phyloP scores from a whole-genome alignment of 495 filamentous ascomycete genomes.

The Tuber magnatum region DNA sequence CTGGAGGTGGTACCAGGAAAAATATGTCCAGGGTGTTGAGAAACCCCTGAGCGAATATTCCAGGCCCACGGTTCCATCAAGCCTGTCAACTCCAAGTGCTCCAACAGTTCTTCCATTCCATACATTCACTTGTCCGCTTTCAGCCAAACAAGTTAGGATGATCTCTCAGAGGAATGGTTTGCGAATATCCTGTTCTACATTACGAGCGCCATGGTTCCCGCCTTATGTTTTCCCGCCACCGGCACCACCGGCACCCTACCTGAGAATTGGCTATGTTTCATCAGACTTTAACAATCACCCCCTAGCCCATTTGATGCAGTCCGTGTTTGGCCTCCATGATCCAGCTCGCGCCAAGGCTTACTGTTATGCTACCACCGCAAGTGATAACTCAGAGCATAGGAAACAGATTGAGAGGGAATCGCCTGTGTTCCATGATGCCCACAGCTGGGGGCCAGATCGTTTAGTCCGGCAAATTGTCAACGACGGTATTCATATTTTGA shows the following conservation, averaged over 20 bases:
- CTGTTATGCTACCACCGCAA: conserved; percentile 94
- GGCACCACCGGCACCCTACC: conserved; percentile 66
- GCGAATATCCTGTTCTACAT: conserved; percentile 81
- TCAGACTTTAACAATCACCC: conserved; percentile 99
- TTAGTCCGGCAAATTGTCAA: conserved; percentile 82
- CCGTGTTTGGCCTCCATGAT: conserved; percentile 90
- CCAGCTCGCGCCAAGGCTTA: conserved; percentile 66
- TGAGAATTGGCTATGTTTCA: conserved; percentile 92
- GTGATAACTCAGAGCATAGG: conserved; percentile 84
- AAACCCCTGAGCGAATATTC: conserved; percentile 57
- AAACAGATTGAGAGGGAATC: conserved; percentile 92
- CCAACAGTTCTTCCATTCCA: conserved; percentile 98
- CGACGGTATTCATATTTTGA: conserved; percentile 93
- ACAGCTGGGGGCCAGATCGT: conserved; percentile 73
- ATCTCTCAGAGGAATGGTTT: conserved; percentile 95
- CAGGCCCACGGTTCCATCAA: conserved; percentile 66
- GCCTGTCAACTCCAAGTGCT: conserved; percentile 73
- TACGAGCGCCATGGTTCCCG: conserved; percentile 81
- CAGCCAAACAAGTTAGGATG: conserved; percentile 84
- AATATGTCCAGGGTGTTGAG: conserved; percentile 57
- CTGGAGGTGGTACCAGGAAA: conserved; percentile 85
- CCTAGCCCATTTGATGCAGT: conserved; percentile 83
- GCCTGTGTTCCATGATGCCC: conserved; percentile 85
- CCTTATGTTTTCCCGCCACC: conserved; percentile 74
- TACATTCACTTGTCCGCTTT: conserved; percentile 91